Percentiles rank a stretch among this genome's conserved stretches.
These are phyloP conservation scores for Tylopilus cervinicoccineus DNA, from an alignment of 768 basidiomycete species.

Conservation along the genomic window DNA sequence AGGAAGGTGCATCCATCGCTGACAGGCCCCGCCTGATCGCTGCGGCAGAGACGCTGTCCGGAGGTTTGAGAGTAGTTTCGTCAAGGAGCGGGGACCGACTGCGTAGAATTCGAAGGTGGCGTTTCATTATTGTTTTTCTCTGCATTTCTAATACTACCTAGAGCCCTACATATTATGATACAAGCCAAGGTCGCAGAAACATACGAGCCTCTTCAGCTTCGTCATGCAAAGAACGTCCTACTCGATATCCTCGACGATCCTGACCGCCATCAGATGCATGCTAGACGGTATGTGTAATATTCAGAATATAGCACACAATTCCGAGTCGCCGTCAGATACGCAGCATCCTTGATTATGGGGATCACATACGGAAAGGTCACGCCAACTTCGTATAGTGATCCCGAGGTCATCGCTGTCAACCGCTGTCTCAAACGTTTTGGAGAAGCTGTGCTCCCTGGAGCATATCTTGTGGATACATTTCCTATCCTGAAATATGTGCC, in stretches of 20 bases:
- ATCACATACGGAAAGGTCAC: conserved; percentile 2
- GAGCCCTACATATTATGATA: conserved; percentile 2
- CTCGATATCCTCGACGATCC: conserved; percentile 6
- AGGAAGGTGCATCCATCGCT: conserved; percentile 5
- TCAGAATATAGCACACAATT: background rate
- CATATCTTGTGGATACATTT: conserved; percentile 8
- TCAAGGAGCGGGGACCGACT: background rate
- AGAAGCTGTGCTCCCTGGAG: background rate
- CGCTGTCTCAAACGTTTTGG: conserved; percentile 1
- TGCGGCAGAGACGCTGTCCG: conserved; percentile 5
- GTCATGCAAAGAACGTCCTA: conserved; percentile 3
- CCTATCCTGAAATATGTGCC: conserved; percentile 7
- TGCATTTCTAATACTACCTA: background rate
- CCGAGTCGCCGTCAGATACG: background rate
- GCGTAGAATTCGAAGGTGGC: conserved; percentile 1
- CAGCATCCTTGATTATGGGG: conserved; percentile 5
- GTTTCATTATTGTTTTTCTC: background rate
- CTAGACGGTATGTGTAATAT: background rate
- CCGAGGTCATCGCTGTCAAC: conserved; percentile 5
- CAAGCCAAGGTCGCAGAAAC: conserved; percentile 1
- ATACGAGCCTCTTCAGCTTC: conserved; percentile 5
- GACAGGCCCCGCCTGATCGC: conserved; percentile 4
- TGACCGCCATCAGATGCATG: conserved; percentile 5
- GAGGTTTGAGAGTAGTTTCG: conserved; percentile 3
- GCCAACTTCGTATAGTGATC: conserved; percentile 6